Evolutionary conservation across 139 green algal species (phyloP), one percentile per base, ranked within the genome.

Genomic region (Chara braunii): DNA sequence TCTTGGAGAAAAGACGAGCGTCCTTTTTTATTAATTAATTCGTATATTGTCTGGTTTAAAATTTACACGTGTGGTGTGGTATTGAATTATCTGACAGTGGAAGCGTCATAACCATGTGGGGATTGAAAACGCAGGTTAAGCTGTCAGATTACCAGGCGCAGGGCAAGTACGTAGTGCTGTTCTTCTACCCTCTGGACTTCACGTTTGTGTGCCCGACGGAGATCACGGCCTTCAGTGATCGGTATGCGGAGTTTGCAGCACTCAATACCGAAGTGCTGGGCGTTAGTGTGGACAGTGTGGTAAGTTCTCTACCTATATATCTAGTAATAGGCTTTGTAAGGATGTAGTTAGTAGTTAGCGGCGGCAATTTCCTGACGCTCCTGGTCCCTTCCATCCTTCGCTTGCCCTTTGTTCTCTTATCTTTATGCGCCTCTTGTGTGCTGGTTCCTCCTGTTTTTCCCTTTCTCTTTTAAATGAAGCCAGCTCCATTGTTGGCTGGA

Each of bases 131-230:
- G n/a, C 65, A 96, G 40, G 59, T 94, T 12, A 85, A 70, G 55
- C 82, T 99, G 43, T 83, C 55, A 32, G 68, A 96, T 63, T 99
- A 96, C 86, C 81, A 83, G 72, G 78, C 72, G 84, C 81, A 83
- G 64, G 81, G 75, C 84, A 95, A 97, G 83, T 97, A 98, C 71
- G 89, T 98, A 3, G 80, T 96, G n/a, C 84, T 98, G 1, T 96
- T 97, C 83, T 98, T 98, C 86, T 98, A 97, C 84, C 90, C 90
- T 9, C 77, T 96, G 51, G 90, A 96, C 74, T 97, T 96, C 80
- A 96, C 90, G 59, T 94, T 95, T 60, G 80, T 92, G 22, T 89
- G 65, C 84, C 91, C 91, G 22, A 97, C 91, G 58, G 92, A 98
- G 83, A 97, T 98, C 79, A 97, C 89, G 23, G 92, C 92, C 43